Percentiles rank a stretch among this genome's conserved stretches.
Evolutionary conservation across 768 basidiomycete genomes (phyloP).

Genomic region (Lentinula boryana): DNA sequence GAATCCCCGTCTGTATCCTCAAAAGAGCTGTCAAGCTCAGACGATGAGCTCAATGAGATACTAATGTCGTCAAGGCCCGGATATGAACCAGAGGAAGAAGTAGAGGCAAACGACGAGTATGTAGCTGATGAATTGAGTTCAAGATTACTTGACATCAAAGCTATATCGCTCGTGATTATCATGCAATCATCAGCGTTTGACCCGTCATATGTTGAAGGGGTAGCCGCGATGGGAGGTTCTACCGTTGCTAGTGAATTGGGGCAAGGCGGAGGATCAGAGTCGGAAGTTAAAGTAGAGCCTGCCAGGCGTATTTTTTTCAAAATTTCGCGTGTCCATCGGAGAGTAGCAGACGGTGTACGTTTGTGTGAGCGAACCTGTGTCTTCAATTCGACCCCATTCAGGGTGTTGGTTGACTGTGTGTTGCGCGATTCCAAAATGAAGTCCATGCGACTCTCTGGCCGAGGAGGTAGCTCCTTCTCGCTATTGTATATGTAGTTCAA

Average conservation of each 20-base stretch:
- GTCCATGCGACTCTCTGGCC: conserved; percentile 1
- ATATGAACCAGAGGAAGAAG: conserved; percentile 10
- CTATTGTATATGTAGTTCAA: neutral
- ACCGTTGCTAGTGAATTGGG: neutral
- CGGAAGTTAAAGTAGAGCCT: neutral
- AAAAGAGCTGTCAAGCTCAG: neutral
- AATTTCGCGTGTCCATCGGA: conserved; percentile 1
- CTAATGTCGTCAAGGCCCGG: conserved; percentile 9
- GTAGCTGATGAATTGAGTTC: neutral
- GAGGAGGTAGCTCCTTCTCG: neutral
- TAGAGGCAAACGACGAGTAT: neutral
- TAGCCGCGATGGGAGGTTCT: neutral
- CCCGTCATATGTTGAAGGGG: neutral
- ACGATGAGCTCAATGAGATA: neutral
- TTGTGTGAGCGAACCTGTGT: neutral
- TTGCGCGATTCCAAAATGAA: neutral
- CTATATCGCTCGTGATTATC: neutral
- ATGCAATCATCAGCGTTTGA: neutral
- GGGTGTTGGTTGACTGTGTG: neutral
- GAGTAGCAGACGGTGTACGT: conserved; percentile 1
- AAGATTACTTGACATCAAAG: neutral
- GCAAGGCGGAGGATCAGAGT: neutral
- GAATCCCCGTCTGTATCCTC: conserved; percentile 4
- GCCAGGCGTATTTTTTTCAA: conserved; percentile 1
- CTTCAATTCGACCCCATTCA: neutral